phyloP scores from a whole-genome alignment of 441 rosid species.

The Eutrema salsugineum region DNA sequence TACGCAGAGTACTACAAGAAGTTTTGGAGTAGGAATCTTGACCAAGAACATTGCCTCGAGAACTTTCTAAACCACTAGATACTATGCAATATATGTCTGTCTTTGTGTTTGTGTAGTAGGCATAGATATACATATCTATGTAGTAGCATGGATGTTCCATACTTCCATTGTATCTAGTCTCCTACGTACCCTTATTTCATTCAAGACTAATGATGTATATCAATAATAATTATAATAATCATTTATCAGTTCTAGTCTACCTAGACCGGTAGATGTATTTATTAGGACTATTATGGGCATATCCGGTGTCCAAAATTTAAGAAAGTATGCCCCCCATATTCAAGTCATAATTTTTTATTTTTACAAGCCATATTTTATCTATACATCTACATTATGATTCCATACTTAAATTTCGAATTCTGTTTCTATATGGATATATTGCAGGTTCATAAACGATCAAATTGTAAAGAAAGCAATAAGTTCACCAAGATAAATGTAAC shows the following conservation, averaged over 20 bases:
- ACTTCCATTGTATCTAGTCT: background rate
- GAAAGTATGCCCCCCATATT: background rate
- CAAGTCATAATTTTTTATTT: too few species aligned
- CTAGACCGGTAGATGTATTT: background rate
- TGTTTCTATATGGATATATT: background rate
- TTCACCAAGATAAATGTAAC: background rate
- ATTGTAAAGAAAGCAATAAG: background rate
- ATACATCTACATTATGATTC: too few species aligned
- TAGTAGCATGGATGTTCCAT: background rate
- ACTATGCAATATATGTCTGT: background rate
- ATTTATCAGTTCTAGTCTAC: background rate
- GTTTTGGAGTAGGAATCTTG: slow-evolving; percentile 66
- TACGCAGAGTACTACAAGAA: slow-evolving; percentile 60
- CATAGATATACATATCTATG: background rate
- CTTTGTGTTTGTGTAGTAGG: background rate
- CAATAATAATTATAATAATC: background rate
- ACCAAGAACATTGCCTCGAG: slow-evolving; percentile 62
- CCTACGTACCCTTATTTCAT: background rate
- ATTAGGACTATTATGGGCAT: background rate
- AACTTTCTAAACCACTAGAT: slow-evolving; percentile 43
- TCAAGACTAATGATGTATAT: background rate
- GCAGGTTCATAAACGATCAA: background rate
- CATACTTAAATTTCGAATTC: too few species aligned
- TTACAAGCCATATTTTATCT: too few species aligned
- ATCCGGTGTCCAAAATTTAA: background rate